Base-by-base conservation (phyloP, 371 early-diverging fungal species). In the Mycotypha africana region DNA sequence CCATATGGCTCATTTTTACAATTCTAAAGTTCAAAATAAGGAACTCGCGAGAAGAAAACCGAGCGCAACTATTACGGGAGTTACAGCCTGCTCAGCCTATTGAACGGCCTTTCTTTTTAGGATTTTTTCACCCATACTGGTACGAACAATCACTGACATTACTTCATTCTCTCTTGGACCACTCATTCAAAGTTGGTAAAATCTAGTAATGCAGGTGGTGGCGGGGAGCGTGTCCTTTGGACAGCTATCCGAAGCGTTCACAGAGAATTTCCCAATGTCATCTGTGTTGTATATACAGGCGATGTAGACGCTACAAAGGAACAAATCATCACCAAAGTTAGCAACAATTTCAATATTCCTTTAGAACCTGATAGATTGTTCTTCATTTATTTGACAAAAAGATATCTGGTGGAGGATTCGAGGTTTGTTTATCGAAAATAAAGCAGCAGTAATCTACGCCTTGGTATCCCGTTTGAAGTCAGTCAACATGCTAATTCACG, bases 191-290 rank as follows among this genome's bases (percentile, higher is more conserved):
- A n/a, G n/a, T n/a, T n/a, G n/a, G n/a, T n/a, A n/a, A n/a, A n/a
- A 16, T 22, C 2, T 25, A 88, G 91, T 54, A 86, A 90, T 65
- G 88, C 85, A 3, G 93, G 95, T 30, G 97, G 97, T 21, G 98
- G 98, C 17, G 98, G 98, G 12, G 98, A 98, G 53, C 79, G 95
- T 12, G 98, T 98, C 0, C 70, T 98, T 4, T 98, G 96, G 95
- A 79, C 83, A 0, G 82, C 85, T 14, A 79, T 98, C 35, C 70
- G 85, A 21, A 86, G 83, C 19, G 67, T 94, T 33, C 89, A 87
- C 49, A 51, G 63, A 31, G 58, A 77, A 6, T 84, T 82, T 40
- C 78, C 80, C 3, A 59, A 84, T 47, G 73, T 78, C 1, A 55
- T 79, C 15, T 81, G 81, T 41, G 78, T 84, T 4, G 79, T 97